These are phyloP conservation scores for Talaromyces sp. DNA, from an alignment of 2,329 filamentous ascomycete genomes.

Conservation along the genomic window DNA sequence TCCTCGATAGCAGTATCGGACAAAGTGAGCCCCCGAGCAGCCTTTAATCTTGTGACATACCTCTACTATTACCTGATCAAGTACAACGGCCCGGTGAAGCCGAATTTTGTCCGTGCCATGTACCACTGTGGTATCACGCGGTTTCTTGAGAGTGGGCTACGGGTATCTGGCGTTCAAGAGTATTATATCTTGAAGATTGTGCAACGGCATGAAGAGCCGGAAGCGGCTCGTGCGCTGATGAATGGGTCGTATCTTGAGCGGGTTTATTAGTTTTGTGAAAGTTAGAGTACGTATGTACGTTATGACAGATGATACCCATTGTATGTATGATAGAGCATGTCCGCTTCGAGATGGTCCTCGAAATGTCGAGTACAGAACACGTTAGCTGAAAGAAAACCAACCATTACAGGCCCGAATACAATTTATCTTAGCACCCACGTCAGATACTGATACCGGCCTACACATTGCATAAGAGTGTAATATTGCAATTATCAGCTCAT, in stretches of 20 bases:
- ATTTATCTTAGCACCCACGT: background rate
- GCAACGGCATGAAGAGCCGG: conserved; percentile 40
- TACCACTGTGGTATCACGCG: conserved; percentile 50
- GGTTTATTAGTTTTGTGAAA: background rate
- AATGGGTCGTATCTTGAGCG: conserved; percentile 18
- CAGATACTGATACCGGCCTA: background rate
- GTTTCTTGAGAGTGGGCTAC: conserved; percentile 36
- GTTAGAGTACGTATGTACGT: background rate
- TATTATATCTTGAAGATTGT: conserved; percentile 47
- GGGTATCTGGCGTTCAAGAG: conserved; percentile 35
- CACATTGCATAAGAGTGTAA: background rate
- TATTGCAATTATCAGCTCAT: background rate
- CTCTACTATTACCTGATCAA: conserved; percentile 46
- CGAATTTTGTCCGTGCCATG: conserved; percentile 47
- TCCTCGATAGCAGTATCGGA: conserved; percentile 40
- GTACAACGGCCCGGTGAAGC: conserved; percentile 42
- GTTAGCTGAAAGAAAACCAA: background rate
- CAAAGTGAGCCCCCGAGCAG: conserved; percentile 36
- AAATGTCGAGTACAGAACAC: background rate
- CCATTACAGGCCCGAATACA: background rate
- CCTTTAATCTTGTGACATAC: conserved; percentile 47
- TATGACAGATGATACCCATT: background rate
- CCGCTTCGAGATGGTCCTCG: background rate
- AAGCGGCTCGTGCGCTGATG: conserved; percentile 35
- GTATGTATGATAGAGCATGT: background rate